A percentile compares a stretch with the other conserved stretches of the same genome.
phyloP scores from a whole-genome alignment of 2,329 filamentous ascomycete species.

The Ophiosphaerella herpotricha region DNA sequence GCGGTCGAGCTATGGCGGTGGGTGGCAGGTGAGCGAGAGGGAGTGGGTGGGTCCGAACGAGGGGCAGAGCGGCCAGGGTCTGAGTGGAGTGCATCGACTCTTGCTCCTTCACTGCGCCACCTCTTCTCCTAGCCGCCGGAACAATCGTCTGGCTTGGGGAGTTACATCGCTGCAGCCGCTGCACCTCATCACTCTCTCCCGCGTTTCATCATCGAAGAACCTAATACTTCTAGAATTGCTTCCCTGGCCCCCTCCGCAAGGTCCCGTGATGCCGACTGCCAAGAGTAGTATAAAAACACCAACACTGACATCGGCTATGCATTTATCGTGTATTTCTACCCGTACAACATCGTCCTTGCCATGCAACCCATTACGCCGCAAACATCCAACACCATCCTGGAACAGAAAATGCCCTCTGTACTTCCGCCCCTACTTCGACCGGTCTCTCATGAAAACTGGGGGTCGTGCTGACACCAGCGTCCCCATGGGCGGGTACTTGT shows the following conservation, averaged over 20 bases:
- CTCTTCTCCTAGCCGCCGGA: conserved; percentile 32
- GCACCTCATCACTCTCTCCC: conserved; percentile 13
- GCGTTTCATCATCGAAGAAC: conserved; percentile 1
- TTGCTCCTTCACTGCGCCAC: background rate
- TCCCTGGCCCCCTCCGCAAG: conserved; percentile 19
- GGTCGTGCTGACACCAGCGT: conserved; percentile 37
- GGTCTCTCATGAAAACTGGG: conserved; percentile 4
- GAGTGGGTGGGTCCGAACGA: conserved; percentile 3
- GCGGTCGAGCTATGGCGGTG: background rate
- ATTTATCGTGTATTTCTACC: no score
- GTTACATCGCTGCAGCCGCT: conserved; percentile 44
- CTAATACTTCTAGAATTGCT: conserved; percentile 32
- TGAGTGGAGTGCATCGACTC: background rate
- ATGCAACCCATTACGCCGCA: no score
- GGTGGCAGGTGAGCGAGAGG: background rate
- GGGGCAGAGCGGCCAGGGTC: conserved; percentile 6
- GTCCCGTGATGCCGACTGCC: conserved; percentile 4
- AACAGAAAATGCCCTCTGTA: background rate
- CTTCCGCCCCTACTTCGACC: background rate
- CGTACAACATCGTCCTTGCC: no score
- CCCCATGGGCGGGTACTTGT: conserved; percentile 68
- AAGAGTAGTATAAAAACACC: no score
- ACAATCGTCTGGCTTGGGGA: conserved; percentile 19
- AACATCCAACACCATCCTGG: background rate
- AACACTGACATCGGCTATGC: no score